A percentile compares a stretch with the other conserved stretches of the same genome.
phyloP scores from a whole-genome alignment of 495 filamentous ascomycete species.

The Clohesyomyces aquaticus region DNA sequence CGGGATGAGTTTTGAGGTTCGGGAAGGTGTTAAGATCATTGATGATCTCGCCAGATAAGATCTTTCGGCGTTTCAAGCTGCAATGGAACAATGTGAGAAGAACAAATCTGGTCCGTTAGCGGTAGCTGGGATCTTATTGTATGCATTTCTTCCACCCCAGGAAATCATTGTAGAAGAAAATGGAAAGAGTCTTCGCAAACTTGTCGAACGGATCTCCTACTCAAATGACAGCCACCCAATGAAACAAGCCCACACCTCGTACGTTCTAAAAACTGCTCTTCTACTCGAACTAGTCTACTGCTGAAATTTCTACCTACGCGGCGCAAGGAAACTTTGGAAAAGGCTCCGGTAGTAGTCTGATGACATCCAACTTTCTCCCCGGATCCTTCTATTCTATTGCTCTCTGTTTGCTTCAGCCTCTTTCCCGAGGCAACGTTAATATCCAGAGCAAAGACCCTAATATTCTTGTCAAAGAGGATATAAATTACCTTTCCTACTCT shows the following conservation, averaged over 20 bases:
- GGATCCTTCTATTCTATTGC: background rate
- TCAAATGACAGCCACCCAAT: background rate
- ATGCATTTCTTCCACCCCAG: background rate
- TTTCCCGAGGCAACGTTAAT: no score
- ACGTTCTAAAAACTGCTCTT: background rate
- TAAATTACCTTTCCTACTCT: no score
- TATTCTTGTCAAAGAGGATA: no score
- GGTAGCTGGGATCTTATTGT: conserved; percentile 17
- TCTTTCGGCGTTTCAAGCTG: conserved; percentile 5
- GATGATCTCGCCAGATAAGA: conserved; percentile 12
- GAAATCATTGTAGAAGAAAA: background rate
- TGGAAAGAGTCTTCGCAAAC: background rate
- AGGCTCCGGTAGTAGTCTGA: background rate
- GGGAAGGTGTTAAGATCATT: background rate
- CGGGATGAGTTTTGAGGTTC: conserved; percentile 17
- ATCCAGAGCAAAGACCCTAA: no score
- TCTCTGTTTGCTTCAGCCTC: conserved; percentile 17
- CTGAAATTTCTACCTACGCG: background rate
- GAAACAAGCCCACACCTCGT: background rate
- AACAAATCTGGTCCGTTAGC: background rate
- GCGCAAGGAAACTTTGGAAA: background rate
- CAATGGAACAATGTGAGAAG: background rate
- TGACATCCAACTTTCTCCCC: background rate
- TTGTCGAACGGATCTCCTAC: background rate
- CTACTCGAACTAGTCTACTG: background rate